Evolutionary conservation across 306 rosid species (phyloP), one percentile per base, ranked within the genome.

Genomic region (Pterocarpus macrocarpus): DNA sequence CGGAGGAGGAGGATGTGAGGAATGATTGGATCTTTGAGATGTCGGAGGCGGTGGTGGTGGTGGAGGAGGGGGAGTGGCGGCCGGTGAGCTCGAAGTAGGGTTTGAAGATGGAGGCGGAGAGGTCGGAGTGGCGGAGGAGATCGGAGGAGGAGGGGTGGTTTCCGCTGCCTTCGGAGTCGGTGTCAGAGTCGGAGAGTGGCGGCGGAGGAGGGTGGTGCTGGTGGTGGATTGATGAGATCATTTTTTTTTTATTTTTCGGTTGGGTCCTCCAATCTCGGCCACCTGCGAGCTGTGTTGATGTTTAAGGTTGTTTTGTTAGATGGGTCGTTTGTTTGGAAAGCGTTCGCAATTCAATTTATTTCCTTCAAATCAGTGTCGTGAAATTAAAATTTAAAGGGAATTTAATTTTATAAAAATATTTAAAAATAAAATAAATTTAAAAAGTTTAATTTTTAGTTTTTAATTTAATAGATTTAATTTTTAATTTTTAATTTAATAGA

Each of bases 1-100:
- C 99, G 85, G 98, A 88, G 82, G 99, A 93, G 53, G 99, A 93
- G 49, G 98, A 87, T 0, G 91, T 88, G 44, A 95, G 97, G 88
- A 95, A 95, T 4, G 98, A 88, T 59, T 90, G 97, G 91, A 95
- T 95, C 89, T 93, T 95, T 15, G 95, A 85, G 66, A 95, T 90
- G 77, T 95, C 99, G 6, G 94, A 77, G 10, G 85, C 8, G 58
- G 91, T 71, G 50, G 88, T 83, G 22, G 90, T 71, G 17, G 85
- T 73, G 13, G 94, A 0, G 32, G 61, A 55, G 10, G 61, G n/a
- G 9, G 30, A n/a, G 61, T 16, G 61, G 28, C 85, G 86, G 73
- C 94, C 92, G 52, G 91, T 81, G 91, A 86, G 83, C 1, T 89
- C 88, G 73, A 95, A 90, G 88, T 95, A 95, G 22, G 98, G 78